Conservation (phyloP, 257 asterid species). For the Solanum phureja region DNA sequence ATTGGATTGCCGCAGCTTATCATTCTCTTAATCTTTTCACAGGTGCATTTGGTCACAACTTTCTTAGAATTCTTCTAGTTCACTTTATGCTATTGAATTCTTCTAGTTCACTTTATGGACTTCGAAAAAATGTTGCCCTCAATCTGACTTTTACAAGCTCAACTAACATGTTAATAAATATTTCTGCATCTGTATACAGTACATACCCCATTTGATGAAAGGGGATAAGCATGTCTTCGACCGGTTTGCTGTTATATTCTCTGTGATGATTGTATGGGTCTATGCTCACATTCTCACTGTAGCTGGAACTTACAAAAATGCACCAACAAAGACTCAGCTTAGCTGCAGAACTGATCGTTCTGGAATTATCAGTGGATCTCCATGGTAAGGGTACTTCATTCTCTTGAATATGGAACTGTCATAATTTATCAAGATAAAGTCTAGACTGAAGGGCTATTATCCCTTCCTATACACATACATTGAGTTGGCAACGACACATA, state of each 20-base stretch:
- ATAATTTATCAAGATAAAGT: neutral
- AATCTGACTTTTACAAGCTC: neutral
- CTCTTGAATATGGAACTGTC: neutral
- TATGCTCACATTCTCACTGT: constrained; percentile 78
- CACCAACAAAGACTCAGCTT: constrained; percentile 35
- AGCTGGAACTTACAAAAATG: constrained; percentile 73
- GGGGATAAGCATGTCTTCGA: constrained; percentile 54
- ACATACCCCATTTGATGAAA: constrained; percentile 54
- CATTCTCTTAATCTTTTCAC: constrained; percentile 71
- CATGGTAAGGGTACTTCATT: constrained; percentile 39
- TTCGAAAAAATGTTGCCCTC: neutral
- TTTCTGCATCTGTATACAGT: constrained; percentile 29
- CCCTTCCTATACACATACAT: neutral
- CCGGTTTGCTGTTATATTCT: constrained; percentile 69
- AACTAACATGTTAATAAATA: neutral
- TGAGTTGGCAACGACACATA: neutral
- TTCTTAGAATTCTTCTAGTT: neutral
- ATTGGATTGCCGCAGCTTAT: constrained; percentile 85
- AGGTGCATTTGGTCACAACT: constrained; percentile 28
- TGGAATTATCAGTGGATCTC: constrained; percentile 74
- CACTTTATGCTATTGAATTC: too few species aligned
- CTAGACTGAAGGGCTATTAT: neutral
- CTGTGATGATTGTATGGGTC: constrained; percentile 77
- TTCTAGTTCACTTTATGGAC: neutral
- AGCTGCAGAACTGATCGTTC: constrained; percentile 94